These are phyloP conservation scores for Cryptococcus amylolentus DNA, from an alignment of 1,284 basidiomycete species.

Conservation along the genomic window DNA sequence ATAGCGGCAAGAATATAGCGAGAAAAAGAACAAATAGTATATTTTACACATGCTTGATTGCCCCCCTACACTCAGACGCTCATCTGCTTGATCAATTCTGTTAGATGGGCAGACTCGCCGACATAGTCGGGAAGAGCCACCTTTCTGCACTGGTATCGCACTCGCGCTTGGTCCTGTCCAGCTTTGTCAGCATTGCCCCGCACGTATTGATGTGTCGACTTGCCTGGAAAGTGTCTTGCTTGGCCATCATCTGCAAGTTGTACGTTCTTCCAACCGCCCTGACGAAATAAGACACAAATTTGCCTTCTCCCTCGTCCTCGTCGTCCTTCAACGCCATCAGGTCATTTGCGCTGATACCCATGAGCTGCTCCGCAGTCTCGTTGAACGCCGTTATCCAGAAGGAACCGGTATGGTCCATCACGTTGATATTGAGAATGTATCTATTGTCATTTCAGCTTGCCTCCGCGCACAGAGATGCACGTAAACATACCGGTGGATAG, in stretches of 20 bases:
- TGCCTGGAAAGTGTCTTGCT: conserved; percentile 81
- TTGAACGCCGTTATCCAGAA: conserved; percentile 96
- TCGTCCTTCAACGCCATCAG: conserved; percentile 66
- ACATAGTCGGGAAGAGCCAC: conserved; percentile 67
- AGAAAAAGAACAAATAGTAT: not conserved
- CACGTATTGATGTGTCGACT: conserved; percentile 32
- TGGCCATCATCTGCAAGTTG: conserved; percentile 83
- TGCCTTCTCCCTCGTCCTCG: conserved; percentile 64
- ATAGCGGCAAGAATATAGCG: not conserved
- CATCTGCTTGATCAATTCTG: conserved; percentile 52
- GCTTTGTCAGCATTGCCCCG: not conserved
- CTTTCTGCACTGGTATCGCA: conserved; percentile 74
- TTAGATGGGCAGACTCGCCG: conserved; percentile 63
- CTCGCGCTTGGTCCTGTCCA: conserved; percentile 66
- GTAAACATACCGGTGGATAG: conserved; percentile 70
- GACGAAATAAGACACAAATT: conserved; percentile 63
- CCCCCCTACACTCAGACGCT: conserved; percentile 14
- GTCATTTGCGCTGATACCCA: conserved; percentile 78
- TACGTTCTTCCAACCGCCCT: conserved; percentile 67
- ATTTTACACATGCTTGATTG: not conserved
- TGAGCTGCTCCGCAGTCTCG: conserved; percentile 74
- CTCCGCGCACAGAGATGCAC: not conserved
- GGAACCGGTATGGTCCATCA: conserved; percentile 83
- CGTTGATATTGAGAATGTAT: conserved; percentile 84
- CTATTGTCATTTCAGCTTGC: conserved; percentile 49